These are phyloP conservation scores for Pseudomassariella vexata DNA, from an alignment of 2,329 filamentous ascomycete species.

Conservation along the genomic window DNA sequence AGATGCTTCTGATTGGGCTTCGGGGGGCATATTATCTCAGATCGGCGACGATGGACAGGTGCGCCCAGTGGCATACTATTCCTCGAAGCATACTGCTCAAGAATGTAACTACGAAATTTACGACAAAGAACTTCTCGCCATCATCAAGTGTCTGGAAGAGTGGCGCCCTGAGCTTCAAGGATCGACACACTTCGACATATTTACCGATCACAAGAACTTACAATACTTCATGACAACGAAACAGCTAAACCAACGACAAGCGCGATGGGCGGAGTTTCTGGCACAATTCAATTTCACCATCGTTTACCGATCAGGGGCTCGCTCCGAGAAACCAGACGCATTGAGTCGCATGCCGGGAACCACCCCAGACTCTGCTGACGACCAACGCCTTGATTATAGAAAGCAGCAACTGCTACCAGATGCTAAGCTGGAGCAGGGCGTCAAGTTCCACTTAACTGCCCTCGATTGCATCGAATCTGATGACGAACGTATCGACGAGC, in stretches of 20 bases:
- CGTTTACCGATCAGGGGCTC: conserved; percentile 6
- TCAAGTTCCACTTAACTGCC: no score
- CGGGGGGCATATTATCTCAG: conserved; percentile 5
- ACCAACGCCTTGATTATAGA: no score
- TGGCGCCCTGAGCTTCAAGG: conserved; percentile 15
- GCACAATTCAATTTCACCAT: conserved; percentile 16
- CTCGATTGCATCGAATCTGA: no score
- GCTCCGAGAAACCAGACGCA: background rate
- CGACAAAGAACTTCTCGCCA: conserved; percentile 28
- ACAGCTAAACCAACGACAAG: conserved; percentile 16
- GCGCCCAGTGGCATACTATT: conserved; percentile 11
- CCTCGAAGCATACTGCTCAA: conserved; percentile 7
- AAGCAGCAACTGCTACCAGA: no score
- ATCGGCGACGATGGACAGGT: conserved; percentile 2
- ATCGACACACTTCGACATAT: conserved; percentile 1
- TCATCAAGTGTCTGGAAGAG: conserved; percentile 19
- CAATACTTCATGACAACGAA: conserved; percentile 18
- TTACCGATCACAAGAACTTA: conserved; percentile 17
- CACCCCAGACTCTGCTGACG: no score
- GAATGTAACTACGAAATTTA: conserved; percentile 26
- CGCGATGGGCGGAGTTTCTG: conserved; percentile 15
- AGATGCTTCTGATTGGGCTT: conserved; percentile 14
- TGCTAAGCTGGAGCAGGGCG: no score
- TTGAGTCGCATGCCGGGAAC: background rate
- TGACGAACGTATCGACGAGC: no score